A percentile compares a stretch with the other conserved stretches of the same genome.
Conservation (phyloP, 1,284 basidiomycete species). For the Fomitopsis palustris region DNA sequence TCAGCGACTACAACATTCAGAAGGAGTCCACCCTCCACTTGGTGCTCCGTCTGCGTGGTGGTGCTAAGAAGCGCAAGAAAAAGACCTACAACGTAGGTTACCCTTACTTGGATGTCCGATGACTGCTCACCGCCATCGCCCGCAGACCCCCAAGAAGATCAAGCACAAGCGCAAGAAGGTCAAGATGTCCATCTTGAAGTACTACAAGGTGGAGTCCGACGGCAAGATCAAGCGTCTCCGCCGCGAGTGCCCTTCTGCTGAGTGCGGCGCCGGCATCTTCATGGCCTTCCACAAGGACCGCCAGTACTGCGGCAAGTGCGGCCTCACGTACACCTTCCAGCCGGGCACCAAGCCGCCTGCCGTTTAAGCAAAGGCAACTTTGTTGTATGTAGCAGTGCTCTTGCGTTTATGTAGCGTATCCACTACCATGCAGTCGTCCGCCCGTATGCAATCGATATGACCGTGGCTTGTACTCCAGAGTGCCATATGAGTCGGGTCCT, state of each 20-base stretch:
- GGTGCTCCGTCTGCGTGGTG: slow-evolving; percentile 93
- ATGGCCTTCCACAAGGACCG: slow-evolving; percentile 96
- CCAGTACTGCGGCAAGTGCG: slow-evolving; percentile 95
- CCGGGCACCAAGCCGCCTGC: slow-evolving; percentile 74
- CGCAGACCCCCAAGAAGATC: slow-evolving; percentile 97
- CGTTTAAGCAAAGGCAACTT: slow-evolving; percentile 36
- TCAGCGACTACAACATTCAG: slow-evolving; percentile 93
- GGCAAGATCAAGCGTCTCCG: slow-evolving; percentile 99
- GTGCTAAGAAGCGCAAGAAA: slow-evolving; percentile 99
- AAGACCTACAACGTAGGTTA: slow-evolving; percentile 89
- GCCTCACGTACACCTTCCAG: slow-evolving; percentile 87
- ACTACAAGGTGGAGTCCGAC: slow-evolving; percentile 99
- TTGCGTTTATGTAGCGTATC: slow-evolving; percentile 1
- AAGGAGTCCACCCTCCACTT: slow-evolving; percentile 96
- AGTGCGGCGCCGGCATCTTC: slow-evolving; percentile 96
- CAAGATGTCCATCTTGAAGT: slow-evolving; percentile 99
- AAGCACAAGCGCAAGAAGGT: slow-evolving; percentile 99
- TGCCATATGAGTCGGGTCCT: too few species aligned
- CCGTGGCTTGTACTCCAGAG: not conserved
- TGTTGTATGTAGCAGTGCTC: not conserved
- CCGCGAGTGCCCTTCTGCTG: slow-evolving; percentile 89
- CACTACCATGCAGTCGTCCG: not conserved
- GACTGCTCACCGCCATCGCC: slow-evolving; percentile 1
- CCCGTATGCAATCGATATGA: slow-evolving; percentile 1
- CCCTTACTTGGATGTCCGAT: not conserved